phyloP scores from a whole-genome alignment of 1,284 basidiomycete genomes.

The Hymenochaete sp. region DNA sequence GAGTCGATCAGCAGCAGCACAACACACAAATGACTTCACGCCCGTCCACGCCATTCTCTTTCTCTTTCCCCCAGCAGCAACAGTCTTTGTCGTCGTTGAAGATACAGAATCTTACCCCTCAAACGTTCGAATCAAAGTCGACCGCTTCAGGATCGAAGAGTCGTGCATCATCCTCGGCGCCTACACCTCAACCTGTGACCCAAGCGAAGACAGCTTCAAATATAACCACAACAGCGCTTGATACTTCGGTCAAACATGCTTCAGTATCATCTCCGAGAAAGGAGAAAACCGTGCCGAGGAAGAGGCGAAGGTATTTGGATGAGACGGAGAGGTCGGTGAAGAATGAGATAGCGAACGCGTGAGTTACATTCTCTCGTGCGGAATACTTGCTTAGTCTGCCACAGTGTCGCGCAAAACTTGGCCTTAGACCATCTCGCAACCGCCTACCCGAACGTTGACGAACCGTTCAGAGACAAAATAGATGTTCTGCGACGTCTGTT shows the following conservation, averaged over 20 bases:
- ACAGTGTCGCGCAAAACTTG: constrained; percentile 48
- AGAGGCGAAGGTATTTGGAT: constrained; percentile 12
- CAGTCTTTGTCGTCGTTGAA: constrained; percentile 12
- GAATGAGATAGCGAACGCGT: constrained; percentile 9
- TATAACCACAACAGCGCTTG: background rate
- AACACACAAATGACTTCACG: too few relatives aligned
- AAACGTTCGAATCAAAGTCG: constrained; percentile 14
- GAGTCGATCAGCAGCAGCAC: too few relatives aligned
- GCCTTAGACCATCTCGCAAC: constrained; percentile 52
- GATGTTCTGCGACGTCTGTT: constrained; percentile 60
- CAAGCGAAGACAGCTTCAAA: constrained; percentile 2
- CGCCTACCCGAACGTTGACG: constrained; percentile 55
- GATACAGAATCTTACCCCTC: constrained; percentile 16
- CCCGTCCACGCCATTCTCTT: too few relatives aligned
- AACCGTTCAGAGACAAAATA: constrained; percentile 49
- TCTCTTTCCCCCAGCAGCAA: too few relatives aligned
- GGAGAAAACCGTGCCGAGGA: background rate
- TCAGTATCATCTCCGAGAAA: background rate
- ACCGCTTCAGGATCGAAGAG: constrained; percentile 1
- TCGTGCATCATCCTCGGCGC: too few relatives aligned
- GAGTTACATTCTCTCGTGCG: constrained; percentile 1
- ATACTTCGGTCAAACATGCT: background rate
- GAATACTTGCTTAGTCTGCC: background rate
- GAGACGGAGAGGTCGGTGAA: constrained; percentile 16
- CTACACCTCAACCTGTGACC: too few relatives aligned